Evolutionary conservation across 768 basidiomycete species (phyloP).

Genomic region (Nevesoporus exiguus): DNA sequence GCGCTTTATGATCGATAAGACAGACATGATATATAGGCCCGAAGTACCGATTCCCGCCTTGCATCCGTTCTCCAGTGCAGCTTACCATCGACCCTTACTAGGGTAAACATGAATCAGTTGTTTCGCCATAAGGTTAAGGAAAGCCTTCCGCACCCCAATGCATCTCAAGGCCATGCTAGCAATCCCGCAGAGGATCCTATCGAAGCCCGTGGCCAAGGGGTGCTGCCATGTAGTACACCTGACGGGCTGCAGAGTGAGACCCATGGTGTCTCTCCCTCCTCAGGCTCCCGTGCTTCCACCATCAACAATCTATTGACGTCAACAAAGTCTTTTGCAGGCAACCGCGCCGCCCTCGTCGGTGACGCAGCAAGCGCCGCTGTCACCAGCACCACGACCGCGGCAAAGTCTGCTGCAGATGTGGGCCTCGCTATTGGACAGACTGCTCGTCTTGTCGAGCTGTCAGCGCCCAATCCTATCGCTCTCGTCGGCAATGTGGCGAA

Average conservation of each 20-base stretch:
- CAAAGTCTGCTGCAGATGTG: too few relatives aligned
- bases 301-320: neutral
- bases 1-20: conserved; percentile 5
- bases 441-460: neutral
- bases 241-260: neutral
- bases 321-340: neutral
- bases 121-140: neutral
- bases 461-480: neutral
- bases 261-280: neutral
- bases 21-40: conserved; percentile 3
- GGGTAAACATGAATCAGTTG: neutral
- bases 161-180: neutral
- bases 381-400: too few relatives aligned
- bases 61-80: too few relatives aligned
- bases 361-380: too few relatives aligned
- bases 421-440: neutral
- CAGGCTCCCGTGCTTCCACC: neutral
- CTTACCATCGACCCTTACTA: neutral
- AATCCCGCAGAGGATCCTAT: neutral
- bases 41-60: neutral
- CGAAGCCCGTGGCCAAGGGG: neutral
- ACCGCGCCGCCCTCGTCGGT: neutral
- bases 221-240: neutral
- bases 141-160: neutral
- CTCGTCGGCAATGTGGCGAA: neutral